phyloP scores from a whole-genome alignment of 1,284 basidiomycete species.

The Boletus holoroseus region DNA sequence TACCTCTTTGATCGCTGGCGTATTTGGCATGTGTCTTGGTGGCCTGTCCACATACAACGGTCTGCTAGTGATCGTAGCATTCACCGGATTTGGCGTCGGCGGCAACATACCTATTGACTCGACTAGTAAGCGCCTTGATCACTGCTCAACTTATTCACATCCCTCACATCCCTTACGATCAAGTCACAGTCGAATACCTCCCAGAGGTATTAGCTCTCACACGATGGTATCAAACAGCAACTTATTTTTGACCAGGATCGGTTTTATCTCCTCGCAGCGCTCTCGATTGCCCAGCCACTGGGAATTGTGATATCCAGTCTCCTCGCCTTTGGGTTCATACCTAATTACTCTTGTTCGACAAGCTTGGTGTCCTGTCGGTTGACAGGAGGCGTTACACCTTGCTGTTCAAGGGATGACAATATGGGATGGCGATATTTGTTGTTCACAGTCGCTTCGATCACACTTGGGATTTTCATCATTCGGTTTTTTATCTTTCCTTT shows the following conservation, averaged over 20 bases:
- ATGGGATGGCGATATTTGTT: constrained; percentile 24
- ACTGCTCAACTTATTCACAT: neutral
- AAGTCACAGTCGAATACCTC: constrained; percentile 17
- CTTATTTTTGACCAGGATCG: constrained; percentile 10
- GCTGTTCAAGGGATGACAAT: constrained; percentile 16
- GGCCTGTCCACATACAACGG: constrained; percentile 11
- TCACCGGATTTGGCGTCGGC: constrained; percentile 13
- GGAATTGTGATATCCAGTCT: constrained; percentile 1
- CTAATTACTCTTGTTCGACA: constrained; percentile 15
- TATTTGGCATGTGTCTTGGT: constrained; percentile 17
- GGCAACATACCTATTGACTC: too few relatives aligned
- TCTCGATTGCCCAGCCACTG: constrained; percentile 10
- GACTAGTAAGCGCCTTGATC: too few relatives aligned
- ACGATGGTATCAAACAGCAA: neutral
- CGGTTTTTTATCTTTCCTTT: constrained; percentile 22
- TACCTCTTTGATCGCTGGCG: constrained; percentile 14
- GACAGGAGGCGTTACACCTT: constrained; percentile 12
- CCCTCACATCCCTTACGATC: neutral
- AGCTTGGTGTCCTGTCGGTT: constrained; percentile 14
- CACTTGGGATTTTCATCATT: constrained; percentile 14
- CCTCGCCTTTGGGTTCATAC: constrained; percentile 13
- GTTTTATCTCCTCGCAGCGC: constrained; percentile 20
- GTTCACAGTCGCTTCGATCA: constrained; percentile 14
- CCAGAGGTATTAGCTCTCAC: constrained; percentile 6
- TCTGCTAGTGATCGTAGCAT: constrained; percentile 9